Evolutionary conservation across 306 rosid species (phyloP).

Genomic region (Lablab purpureus): DNA sequence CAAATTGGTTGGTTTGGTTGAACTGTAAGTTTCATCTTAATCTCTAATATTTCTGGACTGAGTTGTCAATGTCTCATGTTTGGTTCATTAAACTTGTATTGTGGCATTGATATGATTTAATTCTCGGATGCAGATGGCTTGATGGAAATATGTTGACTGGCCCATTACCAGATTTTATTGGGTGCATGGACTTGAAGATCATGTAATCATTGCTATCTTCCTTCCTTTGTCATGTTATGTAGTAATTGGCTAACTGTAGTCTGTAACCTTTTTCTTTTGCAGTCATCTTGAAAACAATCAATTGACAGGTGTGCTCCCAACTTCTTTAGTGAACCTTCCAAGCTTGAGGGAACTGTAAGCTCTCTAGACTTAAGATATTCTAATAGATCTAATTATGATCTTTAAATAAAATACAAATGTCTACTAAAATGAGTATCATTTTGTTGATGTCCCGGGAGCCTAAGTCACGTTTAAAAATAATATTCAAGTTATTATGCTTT

Average conservation of each 20-base stretch:
- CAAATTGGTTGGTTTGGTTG: slow-evolving; percentile 76
- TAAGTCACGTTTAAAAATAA: slow-evolving; percentile 3
- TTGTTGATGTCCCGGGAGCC: background rate
- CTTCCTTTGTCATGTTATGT: slow-evolving; percentile 21
- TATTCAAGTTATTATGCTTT: slow-evolving; percentile 1
- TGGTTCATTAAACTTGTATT: slow-evolving; percentile 26
- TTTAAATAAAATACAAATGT: slow-evolving; percentile 1
- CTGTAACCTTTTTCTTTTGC: slow-evolving; percentile 47
- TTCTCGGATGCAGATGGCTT: slow-evolving; percentile 52
- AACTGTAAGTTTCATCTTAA: slow-evolving; percentile 71
- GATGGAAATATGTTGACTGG: slow-evolving; percentile 67
- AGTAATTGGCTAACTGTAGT: slow-evolving; percentile 48
- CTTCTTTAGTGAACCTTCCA: slow-evolving; percentile 71
- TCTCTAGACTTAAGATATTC: slow-evolving; percentile 38
- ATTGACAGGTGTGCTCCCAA: slow-evolving; percentile 76
- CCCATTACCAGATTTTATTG: slow-evolving; percentile 82
- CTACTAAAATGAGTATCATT: slow-evolving; percentile 1
- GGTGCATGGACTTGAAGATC: slow-evolving; percentile 77
- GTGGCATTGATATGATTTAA: slow-evolving; percentile 31
- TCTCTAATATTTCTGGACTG: slow-evolving; percentile 13
- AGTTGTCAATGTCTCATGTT: slow-evolving; percentile 15
- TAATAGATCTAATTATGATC: slow-evolving; percentile 1
- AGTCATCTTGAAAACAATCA: slow-evolving; percentile 96
- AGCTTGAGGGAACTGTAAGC: slow-evolving; percentile 88
- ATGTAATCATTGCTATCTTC: slow-evolving; percentile 62